A percentile compares a stretch with the other conserved stretches of the same genome.
phyloP scores from a whole-genome alignment of 345 rosid species.

The Populus euphratica region DNA sequence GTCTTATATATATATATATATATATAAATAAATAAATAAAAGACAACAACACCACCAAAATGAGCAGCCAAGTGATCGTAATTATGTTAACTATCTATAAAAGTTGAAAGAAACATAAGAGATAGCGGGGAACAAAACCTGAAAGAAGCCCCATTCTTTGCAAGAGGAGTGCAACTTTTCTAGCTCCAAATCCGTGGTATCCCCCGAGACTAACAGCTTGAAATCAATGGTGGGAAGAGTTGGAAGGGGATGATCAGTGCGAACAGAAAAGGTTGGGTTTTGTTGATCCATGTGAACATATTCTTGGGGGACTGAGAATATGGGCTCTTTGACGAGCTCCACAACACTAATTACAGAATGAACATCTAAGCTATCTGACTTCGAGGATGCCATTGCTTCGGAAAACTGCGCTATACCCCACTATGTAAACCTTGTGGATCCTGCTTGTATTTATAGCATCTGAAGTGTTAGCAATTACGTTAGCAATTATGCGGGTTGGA shows the following conservation, averaged over 20 bases:
- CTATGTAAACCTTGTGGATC: too few species aligned
- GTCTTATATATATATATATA: neutral
- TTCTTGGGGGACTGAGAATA: conserved; percentile 14
- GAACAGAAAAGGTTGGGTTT: neutral
- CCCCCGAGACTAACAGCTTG: conserved; percentile 15
- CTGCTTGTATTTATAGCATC: too few species aligned
- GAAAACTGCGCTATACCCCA: too few species aligned
- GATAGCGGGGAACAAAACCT: conserved; percentile 18
- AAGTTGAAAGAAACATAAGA: neutral
- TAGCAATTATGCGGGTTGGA: too few species aligned
- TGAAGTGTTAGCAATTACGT: too few species aligned
- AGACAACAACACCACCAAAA: neutral
- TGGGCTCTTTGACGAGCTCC: conserved; percentile 29
- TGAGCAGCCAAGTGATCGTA: neutral
- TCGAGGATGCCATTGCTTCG: too few species aligned
- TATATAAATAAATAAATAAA: neutral
- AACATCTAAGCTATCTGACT: too few species aligned
- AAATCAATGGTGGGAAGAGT: conserved; percentile 29
- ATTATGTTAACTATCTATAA: too few species aligned
- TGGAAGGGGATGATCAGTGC: neutral
- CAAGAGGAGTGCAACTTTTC: conserved; percentile 25
- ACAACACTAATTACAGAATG: conserved; percentile 10
- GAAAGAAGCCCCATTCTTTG: conserved; percentile 43
- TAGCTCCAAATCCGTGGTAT: conserved; percentile 18
- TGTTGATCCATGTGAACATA: conserved; percentile 12